Percentiles rank a stretch among this genome's conserved stretches.
These are phyloP conservation scores for Osmanthus fragrans DNA, from an alignment of 257 asterid genomes.

Conservation along the genomic window DNA sequence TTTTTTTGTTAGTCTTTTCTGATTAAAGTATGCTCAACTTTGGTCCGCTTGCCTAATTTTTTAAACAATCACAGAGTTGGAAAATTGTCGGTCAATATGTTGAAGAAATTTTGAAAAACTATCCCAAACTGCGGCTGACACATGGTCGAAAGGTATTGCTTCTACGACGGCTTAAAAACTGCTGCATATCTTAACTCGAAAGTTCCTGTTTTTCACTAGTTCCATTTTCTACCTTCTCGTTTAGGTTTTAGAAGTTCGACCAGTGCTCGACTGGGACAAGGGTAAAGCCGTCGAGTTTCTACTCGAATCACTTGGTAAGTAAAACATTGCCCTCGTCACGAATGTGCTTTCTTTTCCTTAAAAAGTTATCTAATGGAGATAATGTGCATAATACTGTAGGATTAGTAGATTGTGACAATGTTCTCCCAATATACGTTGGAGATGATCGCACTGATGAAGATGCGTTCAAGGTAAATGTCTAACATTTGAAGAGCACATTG, in stretches of 20 bases:
- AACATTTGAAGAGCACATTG: neutral
- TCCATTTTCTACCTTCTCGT: constrained; percentile 1
- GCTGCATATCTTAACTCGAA: neutral
- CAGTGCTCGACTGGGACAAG: constrained; percentile 92
- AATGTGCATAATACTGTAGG: constrained; percentile 43
- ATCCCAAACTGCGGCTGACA: constrained; percentile 81
- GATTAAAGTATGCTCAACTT: constrained; percentile 6
- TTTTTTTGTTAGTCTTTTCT: neutral
- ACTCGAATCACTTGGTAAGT: constrained; percentile 92
- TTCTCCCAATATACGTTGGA: constrained; percentile 86
- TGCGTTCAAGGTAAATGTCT: constrained; percentile 75
- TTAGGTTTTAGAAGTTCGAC: constrained; percentile 91
- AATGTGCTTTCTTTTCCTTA: neutral
- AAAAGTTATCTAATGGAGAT: neutral
- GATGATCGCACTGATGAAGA: constrained; percentile 98
- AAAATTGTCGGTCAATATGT: constrained; percentile 57
- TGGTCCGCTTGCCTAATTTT: neutral
- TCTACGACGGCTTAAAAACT: constrained; percentile 4
- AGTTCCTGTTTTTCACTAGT: neutral
- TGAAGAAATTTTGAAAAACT: constrained; percentile 53
- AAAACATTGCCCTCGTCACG: neutral
- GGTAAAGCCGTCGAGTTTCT: constrained; percentile 94
- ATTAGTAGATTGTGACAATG: constrained; percentile 59
- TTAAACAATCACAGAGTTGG: constrained; percentile 65
- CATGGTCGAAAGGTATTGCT: constrained; percentile 91